Base-by-base conservation (phyloP, 1,139 yeast species). In the Yamadazyma jaroonii region DNA sequence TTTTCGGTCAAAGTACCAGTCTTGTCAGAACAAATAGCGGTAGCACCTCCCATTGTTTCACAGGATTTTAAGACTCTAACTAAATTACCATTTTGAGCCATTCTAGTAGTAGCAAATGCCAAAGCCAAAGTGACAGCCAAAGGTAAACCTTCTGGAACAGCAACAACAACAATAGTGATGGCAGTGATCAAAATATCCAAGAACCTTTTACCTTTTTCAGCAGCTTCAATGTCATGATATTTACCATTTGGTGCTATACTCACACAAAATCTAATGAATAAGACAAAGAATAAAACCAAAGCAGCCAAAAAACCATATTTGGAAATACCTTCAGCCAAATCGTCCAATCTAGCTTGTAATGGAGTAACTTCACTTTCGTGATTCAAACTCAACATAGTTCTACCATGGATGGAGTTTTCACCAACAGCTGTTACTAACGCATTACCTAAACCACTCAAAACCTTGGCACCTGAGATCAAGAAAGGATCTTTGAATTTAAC, bases 1-100 rank as follows among this genome's bases (percentile, higher is more conserved):
- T 92, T 92, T 60, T 89, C 95, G 1, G 98, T 92, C 41, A 92
- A 73, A 9, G 98, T 92, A 43, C 98, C 98, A 1, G 98, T 92
- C 60, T 92, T 92, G 64, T 92, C 99, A 0, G 97, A 88, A 61
- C 98, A 94, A 37, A 92, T 74, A 3, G 97, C 92, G 10, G 98
- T 92, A 3, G 97, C 98, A 32, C 96, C 90, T 34, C 99, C 98
- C 98, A 92, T 92, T 11, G 96, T 92, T 62, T 92, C 99, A 74
- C 98, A 92, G 34, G 96, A 84, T 53, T 82, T 83, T 50, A 92
- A 72, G 6, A 88, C 96, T 52, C 98, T 79, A n/a, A 92, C 98
- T 54, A 92, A 70, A 58, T 92, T 92, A 52, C 95, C 95, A 59
- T 92, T 96, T 59, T 86, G 87, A 20, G 96, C 90, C 98, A 92